These are phyloP conservation scores for Pichia sp. DNA, from an alignment of 1,139 yeast species.

Conservation along the genomic window DNA sequence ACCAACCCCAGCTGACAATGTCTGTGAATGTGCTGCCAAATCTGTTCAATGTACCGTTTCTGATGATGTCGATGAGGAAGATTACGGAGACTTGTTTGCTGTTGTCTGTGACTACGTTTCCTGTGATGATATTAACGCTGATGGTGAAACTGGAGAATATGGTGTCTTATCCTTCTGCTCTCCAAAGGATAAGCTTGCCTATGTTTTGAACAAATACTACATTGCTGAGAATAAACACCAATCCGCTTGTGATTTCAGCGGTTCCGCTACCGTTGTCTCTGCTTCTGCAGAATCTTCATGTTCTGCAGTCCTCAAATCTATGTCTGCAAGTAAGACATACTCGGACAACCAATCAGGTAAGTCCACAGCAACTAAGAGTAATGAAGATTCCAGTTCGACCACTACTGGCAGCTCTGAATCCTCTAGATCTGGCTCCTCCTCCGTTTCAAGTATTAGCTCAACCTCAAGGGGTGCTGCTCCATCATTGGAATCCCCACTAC, in stretches of 20 bases:
- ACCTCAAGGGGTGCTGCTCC: conserved; percentile 15
- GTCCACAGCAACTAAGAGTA: background rate
- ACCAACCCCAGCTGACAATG: conserved; percentile 60
- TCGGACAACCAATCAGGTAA: conserved; percentile 21
- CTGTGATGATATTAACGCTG: conserved; percentile 49
- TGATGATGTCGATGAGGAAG: conserved; percentile 40
- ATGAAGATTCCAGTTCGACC: background rate
- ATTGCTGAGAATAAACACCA: conserved; percentile 34
- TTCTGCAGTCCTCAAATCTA: conserved; percentile 32
- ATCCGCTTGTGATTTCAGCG: conserved; percentile 61
- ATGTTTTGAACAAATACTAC: conserved; percentile 61
- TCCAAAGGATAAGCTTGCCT: conserved; percentile 55
- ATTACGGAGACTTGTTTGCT: conserved; percentile 50
- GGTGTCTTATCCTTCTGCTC: conserved; percentile 65
- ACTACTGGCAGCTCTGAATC: conserved; percentile 27
- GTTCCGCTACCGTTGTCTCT: conserved; percentile 44
- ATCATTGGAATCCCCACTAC: conserved; percentile 14
- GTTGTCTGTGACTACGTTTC: conserved; percentile 46
- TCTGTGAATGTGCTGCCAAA: conserved; percentile 54
- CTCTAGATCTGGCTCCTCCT: conserved; percentile 22
- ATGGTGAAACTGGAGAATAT: conserved; percentile 55
- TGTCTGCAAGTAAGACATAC: conserved; percentile 34
- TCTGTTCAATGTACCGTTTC: conserved; percentile 50
- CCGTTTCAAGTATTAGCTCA: conserved; percentile 16
- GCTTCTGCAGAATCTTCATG: conserved; percentile 31